Conservation (phyloP, 116 monocot species). For the Cymodocea nodosa region DNA sequence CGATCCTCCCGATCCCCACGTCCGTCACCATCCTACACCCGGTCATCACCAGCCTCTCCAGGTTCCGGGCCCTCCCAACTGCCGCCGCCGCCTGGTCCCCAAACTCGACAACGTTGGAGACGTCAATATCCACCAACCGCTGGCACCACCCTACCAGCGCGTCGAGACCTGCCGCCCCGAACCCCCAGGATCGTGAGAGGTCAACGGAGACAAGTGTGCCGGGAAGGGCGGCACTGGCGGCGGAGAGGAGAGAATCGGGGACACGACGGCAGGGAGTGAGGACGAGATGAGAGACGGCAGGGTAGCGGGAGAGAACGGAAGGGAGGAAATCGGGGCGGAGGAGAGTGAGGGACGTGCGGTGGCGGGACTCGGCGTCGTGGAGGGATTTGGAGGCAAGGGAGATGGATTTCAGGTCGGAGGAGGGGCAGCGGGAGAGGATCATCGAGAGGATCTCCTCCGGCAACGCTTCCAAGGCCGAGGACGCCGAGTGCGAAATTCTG, state of each 20-base stretch:
- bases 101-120: slow-evolving; percentile 31
- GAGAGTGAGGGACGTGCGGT: slow-evolving; percentile 40
- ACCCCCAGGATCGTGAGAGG: slow-evolving; percentile 35
- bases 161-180: slow-evolving; percentile 25
- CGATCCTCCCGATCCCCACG: slow-evolving; percentile 61
- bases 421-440: slow-evolving; percentile 37
- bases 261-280: slow-evolving; percentile 47
- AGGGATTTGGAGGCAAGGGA: slow-evolving; percentile 42
- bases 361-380: slow-evolving; percentile 46
- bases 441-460: slow-evolving; percentile 49
- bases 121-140: slow-evolving; percentile 37
- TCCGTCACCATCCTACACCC: slow-evolving; percentile 55
- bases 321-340: slow-evolving; percentile 42
- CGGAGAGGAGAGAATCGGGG: slow-evolving; percentile 34
- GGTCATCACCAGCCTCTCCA: slow-evolving; percentile 37
- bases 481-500: neutral
- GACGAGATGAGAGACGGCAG: slow-evolving; percentile 27
- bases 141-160: slow-evolving; percentile 20
- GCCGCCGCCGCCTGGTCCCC: slow-evolving; percentile 39
- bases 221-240: slow-evolving; percentile 9
- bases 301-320: slow-evolving; percentile 39
- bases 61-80: slow-evolving; percentile 27
- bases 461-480: slow-evolving; percentile 23
- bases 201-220: slow-evolving; percentile 28
- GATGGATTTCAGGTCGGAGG: slow-evolving; percentile 41